Percentiles rank a stretch among this genome's conserved stretches.
These are phyloP conservation scores for Yamadazyma songkhlaensis DNA, from an alignment of 1,139 yeast species.

Conservation along the genomic window DNA sequence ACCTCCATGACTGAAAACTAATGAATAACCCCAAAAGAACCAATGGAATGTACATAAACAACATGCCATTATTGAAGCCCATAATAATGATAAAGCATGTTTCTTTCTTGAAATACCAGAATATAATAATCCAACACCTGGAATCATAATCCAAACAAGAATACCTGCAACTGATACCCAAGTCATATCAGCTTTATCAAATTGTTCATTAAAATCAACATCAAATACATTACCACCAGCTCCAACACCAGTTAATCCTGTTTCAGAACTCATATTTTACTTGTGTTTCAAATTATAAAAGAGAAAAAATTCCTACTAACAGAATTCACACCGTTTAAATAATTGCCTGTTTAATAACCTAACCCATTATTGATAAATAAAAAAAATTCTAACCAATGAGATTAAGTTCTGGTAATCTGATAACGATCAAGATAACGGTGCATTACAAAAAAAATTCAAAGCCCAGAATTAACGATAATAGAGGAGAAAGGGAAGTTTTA, in stretches of 20 bases:
- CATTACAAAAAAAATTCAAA: no score
- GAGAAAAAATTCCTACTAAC: no score
- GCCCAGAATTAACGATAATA: no score
- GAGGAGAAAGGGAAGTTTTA: no score
- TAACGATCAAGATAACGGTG: no score
- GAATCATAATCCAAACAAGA: conserved; percentile 91
- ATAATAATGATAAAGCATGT: conserved; percentile 83
- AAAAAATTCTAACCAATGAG: no score
- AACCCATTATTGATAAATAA: no score
- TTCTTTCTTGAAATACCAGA: conserved; percentile 90
- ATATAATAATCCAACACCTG: conserved; percentile 88
- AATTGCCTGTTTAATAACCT: no score
- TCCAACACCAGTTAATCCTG: conserved; percentile 44
- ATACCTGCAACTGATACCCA: conserved; percentile 80
- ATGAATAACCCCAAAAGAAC: conserved; percentile 97
- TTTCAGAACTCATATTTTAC: background rate
- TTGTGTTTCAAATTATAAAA: no score
- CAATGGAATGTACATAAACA: conserved; percentile 85
- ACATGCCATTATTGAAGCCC: conserved; percentile 93
- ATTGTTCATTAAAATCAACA: conserved; percentile 71
- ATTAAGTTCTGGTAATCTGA: no score
- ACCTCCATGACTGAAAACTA: conserved; percentile 73
- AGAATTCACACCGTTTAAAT: no score
- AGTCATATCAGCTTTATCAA: conserved; percentile 75
- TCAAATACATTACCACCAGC: conserved; percentile 81